A percentile compares a stretch with the other conserved stretches of the same genome.
phyloP scores from a whole-genome alignment of 2,329 filamentous ascomycete genomes.

The Fusarium sp. region DNA sequence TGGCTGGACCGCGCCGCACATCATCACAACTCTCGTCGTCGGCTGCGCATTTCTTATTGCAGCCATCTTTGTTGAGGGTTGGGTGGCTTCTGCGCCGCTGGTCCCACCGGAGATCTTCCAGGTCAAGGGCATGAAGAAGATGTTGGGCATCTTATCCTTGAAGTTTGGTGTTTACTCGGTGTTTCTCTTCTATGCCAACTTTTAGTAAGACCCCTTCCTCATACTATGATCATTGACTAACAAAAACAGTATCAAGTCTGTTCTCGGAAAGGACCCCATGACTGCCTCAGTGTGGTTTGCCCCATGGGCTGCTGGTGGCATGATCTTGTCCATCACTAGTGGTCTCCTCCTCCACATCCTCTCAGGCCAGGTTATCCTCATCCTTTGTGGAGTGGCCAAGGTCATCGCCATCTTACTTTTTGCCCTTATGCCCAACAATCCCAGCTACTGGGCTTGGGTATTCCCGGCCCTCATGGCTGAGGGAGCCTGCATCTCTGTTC shows the following conservation, averaged over 20 bases:
- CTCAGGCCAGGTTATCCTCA: conserved; percentile 63
- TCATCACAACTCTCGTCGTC: conserved; percentile 68
- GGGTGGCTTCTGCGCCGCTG: conserved; percentile 70
- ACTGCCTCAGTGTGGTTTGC: conserved; percentile 68
- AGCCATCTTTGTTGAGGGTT: conserved; percentile 74
- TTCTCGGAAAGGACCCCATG: conserved; percentile 63
- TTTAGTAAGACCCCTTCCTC: conserved; percentile 63
- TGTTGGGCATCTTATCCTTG: conserved; percentile 65
- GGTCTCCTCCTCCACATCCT: conserved; percentile 67
- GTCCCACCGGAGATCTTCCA: conserved; percentile 73
- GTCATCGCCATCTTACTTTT: conserved; percentile 66
- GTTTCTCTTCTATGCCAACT: conserved; percentile 71
- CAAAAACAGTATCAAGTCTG: conserved; percentile 59
- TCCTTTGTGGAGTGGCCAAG: conserved; percentile 63
- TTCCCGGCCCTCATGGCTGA: conserved; percentile 70
- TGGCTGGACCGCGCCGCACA: conserved; percentile 75
- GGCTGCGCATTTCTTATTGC: conserved; percentile 65
- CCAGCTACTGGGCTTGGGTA: conserved; percentile 71
- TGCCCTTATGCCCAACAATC: conserved; percentile 64
- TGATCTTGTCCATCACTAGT: conserved; percentile 64
- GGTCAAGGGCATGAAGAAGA: conserved; percentile 69
- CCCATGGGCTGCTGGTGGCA: conserved; percentile 69
- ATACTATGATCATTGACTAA: conserved; percentile 1
- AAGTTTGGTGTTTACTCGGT: conserved; percentile 67
- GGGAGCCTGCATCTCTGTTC: conserved; percentile 74